phyloP scores from a whole-genome alignment of 805 yeast genomes.

The Sporopachydermia quercuum region DNA sequence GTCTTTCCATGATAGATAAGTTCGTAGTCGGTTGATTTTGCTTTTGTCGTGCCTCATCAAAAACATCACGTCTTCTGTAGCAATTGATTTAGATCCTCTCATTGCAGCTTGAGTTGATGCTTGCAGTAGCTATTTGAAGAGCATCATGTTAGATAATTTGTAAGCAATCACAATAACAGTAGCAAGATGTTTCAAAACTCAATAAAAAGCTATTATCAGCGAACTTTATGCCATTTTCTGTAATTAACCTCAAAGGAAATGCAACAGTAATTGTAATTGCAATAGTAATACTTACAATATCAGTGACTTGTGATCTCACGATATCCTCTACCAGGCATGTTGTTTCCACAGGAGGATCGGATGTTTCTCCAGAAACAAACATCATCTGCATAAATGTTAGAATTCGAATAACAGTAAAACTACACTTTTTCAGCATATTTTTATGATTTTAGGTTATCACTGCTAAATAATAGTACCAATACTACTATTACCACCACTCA shows the following conservation, averaged over 20 bases:
- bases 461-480: too few species aligned
- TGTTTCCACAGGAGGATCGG: constrained; percentile 86
- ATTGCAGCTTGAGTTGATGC: constrained; percentile 63
- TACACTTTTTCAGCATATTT: too few species aligned
- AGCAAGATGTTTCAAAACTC: constrained; percentile 2
- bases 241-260: too few species aligned
- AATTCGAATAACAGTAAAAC: too few species aligned
- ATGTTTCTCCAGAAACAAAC: constrained; percentile 93
- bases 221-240: too few species aligned
- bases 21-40: constrained; percentile 79
- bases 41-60: constrained; percentile 87
- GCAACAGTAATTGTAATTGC: too few species aligned
- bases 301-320: constrained; percentile 88
- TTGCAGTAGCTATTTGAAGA: constrained; percentile 38
- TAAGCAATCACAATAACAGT: neutral
- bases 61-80: constrained; percentile 89
- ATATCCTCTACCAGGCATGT: constrained; percentile 91
- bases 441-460: too few species aligned
- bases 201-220: too few species aligned
- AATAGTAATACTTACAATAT: constrained; percentile 29
- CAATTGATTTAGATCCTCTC: constrained; percentile 71
- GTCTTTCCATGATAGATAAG: constrained; percentile 93
- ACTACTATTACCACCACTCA: too few species aligned
- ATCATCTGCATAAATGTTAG: too few species aligned
- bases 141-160: neutral